Conservation (phyloP, 1,284 basidiomycete genomes). For the Trichosporon inkin region DNA sequence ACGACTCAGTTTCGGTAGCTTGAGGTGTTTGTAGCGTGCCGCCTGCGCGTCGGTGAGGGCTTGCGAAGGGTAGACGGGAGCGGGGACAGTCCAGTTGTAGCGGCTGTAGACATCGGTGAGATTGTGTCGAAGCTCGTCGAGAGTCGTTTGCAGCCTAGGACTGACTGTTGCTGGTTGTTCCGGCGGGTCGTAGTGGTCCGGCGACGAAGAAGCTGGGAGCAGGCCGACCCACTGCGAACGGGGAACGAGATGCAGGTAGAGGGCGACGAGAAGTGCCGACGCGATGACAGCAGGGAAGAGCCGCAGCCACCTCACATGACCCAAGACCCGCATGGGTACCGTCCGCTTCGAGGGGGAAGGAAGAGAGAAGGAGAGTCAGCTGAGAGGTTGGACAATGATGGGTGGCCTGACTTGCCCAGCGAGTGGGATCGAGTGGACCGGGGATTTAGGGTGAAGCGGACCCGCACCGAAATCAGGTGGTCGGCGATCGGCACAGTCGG, state of each 20-base stretch:
- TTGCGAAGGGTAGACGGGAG: conserved; percentile 34
- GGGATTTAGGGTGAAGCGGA: not conserved
- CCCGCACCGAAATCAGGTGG: not conserved
- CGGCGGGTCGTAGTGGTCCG: not conserved
- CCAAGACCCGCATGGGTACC: not conserved
- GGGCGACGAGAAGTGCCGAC: not conserved
- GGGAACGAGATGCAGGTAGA: conserved; percentile 7
- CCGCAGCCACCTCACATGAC: not conserved
- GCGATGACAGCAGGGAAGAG: not conserved
- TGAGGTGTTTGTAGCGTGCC: conserved; percentile 36
- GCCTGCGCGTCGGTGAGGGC: conserved; percentile 35
- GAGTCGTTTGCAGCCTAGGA: not conserved
- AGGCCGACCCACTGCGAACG: not conserved
- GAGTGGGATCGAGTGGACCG: too few relatives aligned
- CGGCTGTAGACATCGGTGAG: conserved; percentile 21
- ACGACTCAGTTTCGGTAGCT: conserved; percentile 11
- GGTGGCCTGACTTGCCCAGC: too few relatives aligned
- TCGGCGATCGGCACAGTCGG: not conserved
- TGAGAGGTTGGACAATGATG: too few relatives aligned
- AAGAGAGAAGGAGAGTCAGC: too few relatives aligned
- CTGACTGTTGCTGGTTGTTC: not conserved
- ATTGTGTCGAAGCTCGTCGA: conserved; percentile 19
- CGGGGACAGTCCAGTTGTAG: not conserved
- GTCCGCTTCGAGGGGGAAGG: not conserved
- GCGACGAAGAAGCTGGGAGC: not conserved